Evolutionary conservation across 129 eudicot species (phyloP), one percentile per base, ranked within the genome.

Genomic region (Glebionis coronaria): DNA sequence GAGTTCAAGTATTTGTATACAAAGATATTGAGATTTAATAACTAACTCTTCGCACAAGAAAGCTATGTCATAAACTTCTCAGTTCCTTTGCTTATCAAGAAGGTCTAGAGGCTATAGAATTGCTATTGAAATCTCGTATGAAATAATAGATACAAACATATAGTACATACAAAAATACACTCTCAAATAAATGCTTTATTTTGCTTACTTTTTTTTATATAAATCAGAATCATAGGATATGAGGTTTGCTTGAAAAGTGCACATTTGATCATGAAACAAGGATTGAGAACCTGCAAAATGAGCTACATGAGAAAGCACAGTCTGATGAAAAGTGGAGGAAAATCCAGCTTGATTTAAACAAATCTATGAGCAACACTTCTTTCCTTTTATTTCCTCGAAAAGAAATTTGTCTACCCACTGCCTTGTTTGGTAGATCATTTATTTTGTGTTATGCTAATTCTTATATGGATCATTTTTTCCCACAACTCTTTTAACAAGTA

Each of bases 211-310:
- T 59, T 65, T 55, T 44, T 71, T 23, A n/a, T 76, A 47, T 68
- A 7, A 35, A 66, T 76, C 85, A 94, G 99, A 94, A 94, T 73
- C 92, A 79, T 61, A 84, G 91, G 76, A 86, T 94, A 58, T 76
- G 95, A 81, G 93, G 97, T 59, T 75, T 94, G 87, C 93, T 94
- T 73, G 97, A 89, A 67, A 87, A 83, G 77, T 94, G 99, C 83
- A 79, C 97, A 51, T 79, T 82, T 63, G 97, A 89, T 81, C 95
- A 94, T 87, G 99, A 89, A 73, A 78, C 81, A 56, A 79, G 88
- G 64, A 79, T 88, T 79, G 98, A 92, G 60, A 83, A 68, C 59
- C 73, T 85, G 84, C 98, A 88, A 75, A 92, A 85, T 67, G 95
- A 88, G 75, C 65, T 82, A 49, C 91, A 82, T 56, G 98, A 88